Conservation (phyloP, 345 rosid species). For the Diplotaxis tenuifolia region DNA sequence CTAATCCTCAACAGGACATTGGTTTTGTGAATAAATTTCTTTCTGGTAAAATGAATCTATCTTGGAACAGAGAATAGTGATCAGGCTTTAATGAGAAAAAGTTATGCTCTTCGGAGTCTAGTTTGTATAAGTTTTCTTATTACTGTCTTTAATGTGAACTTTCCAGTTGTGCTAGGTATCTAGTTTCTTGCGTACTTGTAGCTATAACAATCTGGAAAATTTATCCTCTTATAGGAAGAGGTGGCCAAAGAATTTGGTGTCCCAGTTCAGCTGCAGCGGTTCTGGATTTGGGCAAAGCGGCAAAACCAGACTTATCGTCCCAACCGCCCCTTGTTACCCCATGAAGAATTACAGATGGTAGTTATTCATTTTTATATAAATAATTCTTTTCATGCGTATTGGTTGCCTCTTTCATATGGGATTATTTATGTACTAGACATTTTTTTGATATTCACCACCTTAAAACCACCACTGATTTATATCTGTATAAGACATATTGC, state of each 20-base stretch:
- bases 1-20: not conserved
- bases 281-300: not conserved
- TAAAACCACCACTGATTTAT: not conserved
- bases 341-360: constrained; percentile 85
- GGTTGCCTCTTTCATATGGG: constrained; percentile 4
- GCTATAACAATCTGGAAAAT: not conserved
- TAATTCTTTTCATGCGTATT: not conserved
- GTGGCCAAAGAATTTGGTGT: not conserved
- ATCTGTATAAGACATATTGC: not conserved
- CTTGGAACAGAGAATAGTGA: not conserved
- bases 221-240: constrained; percentile 31
- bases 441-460: not conserved
- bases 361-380: not conserved
- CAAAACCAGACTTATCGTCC: not conserved
- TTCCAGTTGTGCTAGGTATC: not conserved
- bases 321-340: constrained; percentile 44
- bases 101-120: not conserved
- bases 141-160: not conserved
- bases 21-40: not conserved
- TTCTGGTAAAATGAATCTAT: not conserved
- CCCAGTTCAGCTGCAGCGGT: not conserved
- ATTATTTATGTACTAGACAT: not conserved
- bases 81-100: constrained; percentile 6
- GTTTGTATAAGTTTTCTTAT: not conserved
- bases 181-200: not conserved